A percentile compares a stretch with the other conserved stretches of the same genome.
phyloP scores from a whole-genome alignment of 805 yeast genomes.

The Kluyveromyces lactis region DNA sequence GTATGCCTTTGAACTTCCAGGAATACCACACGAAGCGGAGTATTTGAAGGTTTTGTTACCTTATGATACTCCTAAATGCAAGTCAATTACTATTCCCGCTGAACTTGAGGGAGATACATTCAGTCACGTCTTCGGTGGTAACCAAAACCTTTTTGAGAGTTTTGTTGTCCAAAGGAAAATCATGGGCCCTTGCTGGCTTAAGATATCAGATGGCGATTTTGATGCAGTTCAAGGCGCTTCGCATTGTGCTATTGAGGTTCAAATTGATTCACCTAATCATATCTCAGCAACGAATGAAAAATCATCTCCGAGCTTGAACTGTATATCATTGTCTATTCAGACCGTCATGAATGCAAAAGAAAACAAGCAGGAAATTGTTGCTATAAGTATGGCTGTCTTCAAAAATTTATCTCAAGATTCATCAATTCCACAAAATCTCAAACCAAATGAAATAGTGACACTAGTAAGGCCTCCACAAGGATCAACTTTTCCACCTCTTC shows the following conservation, averaged over 20 bases:
- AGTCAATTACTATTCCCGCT: slow-evolving; percentile 43
- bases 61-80: slow-evolving; percentile 51
- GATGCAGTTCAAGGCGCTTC: slow-evolving; percentile 52
- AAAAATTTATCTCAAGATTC: slow-evolving; percentile 65
- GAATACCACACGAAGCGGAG: slow-evolving; percentile 66
- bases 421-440: slow-evolving; percentile 51
- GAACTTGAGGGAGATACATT: slow-evolving; percentile 71
- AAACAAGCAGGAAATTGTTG: slow-evolving; percentile 79
- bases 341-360: slow-evolving; percentile 67
- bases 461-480: slow-evolving; percentile 71
- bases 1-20: slow-evolving; percentile 83
- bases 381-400: slow-evolving; percentile 71
- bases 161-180: slow-evolving; percentile 75
- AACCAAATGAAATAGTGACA: slow-evolving; percentile 58
- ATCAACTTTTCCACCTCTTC: slow-evolving; percentile 67
- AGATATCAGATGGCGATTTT: slow-evolving; percentile 58
- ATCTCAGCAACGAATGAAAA: slow-evolving; percentile 41
- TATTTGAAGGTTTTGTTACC: slow-evolving; percentile 77
- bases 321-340: slow-evolving; percentile 70
- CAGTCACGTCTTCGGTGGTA: slow-evolving; percentile 70
- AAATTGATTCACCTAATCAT: slow-evolving; percentile 39
- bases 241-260: slow-evolving; percentile 73
- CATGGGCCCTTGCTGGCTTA: slow-evolving; percentile 98
- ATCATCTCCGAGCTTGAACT: slow-evolving; percentile 59
- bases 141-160: slow-evolving; percentile 67